Base-by-base conservation (phyloP, 768 basidiomycete genomes). In the Coprinellus micaceus region DNA sequence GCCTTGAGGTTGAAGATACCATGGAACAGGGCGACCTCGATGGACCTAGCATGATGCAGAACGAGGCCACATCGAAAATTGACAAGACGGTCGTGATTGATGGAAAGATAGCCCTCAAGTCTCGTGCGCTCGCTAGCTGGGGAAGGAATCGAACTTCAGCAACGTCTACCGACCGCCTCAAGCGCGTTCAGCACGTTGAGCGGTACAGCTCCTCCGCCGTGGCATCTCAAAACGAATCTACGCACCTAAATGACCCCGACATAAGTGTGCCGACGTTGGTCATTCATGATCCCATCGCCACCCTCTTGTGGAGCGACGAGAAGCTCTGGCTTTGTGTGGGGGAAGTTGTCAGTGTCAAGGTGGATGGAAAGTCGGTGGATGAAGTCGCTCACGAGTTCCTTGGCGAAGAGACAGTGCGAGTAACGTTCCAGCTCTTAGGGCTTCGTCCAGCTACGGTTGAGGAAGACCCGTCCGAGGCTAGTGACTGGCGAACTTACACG, bases 401-500 rank as follows among this genome's bases (percentile, higher is more conserved):
- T 4, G 10, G n/a, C 13, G 64, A 67, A 39, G 49, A 24, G 2
- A 51, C 57, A 4, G 47, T 59, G 24, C 24, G 47, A 1, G 47
- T 65, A 3, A 64, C 60, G 1, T 60, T 60, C 36, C 60, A 64
- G 56, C 17, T 63, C 7, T 58, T 63, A 11, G 59, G 59, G 10
- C 36, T 67, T 13, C 30, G 57, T 2, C 60, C 61, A 17, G 47
- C 61, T 4, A 66, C 64, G 12, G 41, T 30, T 15, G 56, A 60
- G 12, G 63, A 67, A 28, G 63, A 66, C 51, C 60, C 64, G 15
- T 46, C 41, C 4, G 6, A 28, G 3, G 17, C 55, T 9, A 4
- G 62, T 22, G 61, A 67, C 44, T 67, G 66, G 66, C 24, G 63
- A 24, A 56, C 63, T 15, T 58, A 53, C 50, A 29, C 12, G n/a